These are phyloP conservation scores for Cryphonectria naterciae DNA, from an alignment of 2,329 filamentous ascomycete genomes.

Conservation along the genomic window DNA sequence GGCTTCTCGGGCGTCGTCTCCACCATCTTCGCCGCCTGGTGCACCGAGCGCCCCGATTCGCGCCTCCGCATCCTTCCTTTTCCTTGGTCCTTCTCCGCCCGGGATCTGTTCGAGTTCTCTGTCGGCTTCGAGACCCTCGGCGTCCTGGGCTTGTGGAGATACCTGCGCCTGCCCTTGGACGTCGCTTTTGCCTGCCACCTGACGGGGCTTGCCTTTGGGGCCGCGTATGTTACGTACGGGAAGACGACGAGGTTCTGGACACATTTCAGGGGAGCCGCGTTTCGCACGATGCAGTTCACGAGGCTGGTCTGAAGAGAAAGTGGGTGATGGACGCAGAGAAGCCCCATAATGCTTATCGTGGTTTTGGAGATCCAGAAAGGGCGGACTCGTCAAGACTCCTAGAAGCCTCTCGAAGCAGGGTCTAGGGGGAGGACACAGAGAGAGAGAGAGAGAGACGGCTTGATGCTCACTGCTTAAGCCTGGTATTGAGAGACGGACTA, in stretches of 20 bases:
- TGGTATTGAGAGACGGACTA: neutral
- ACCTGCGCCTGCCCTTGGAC: conserved; percentile 29
- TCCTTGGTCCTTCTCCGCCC: conserved; percentile 30
- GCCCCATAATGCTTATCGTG: neutral
- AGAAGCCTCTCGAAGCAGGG: too few relatives aligned
- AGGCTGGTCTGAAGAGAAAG: conserved; percentile 11
- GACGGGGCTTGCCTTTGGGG: conserved; percentile 32
- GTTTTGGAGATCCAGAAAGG: neutral
- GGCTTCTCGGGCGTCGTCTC: conserved; percentile 36
- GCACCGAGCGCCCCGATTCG: conserved; percentile 29
- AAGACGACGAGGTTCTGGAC: conserved; percentile 29
- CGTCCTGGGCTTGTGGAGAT: conserved; percentile 31
- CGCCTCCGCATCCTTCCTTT: conserved; percentile 32
- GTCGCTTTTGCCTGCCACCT: conserved; percentile 31
- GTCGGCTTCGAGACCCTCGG: conserved; percentile 34
- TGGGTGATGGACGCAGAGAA: neutral
- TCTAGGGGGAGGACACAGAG: neutral
- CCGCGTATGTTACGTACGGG: conserved; percentile 33
- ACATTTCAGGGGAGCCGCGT: conserved; percentile 30
- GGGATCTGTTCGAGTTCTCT: conserved; percentile 29
- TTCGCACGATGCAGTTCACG: conserved; percentile 22
- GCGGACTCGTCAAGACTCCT: neutral
- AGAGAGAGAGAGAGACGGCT: neutral
- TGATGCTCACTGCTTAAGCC: neutral
- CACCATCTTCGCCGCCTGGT: conserved; percentile 34